Base-by-base conservation (phyloP, 108 stramenopile species). In the Ochromonas danica region DNA sequence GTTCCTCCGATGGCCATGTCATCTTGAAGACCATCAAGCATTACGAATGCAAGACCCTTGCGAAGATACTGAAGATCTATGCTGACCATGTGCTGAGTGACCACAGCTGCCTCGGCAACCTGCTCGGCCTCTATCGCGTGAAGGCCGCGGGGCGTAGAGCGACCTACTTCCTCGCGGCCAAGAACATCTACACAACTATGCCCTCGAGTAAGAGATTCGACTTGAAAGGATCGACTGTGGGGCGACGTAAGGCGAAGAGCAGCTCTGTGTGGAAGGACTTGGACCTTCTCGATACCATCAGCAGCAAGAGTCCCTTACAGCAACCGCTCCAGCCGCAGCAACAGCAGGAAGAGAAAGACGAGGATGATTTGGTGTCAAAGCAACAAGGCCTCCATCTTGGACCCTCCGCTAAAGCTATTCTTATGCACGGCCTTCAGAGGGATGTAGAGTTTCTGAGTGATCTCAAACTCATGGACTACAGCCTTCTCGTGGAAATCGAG, bases 181-280 rank as follows among this genome's bases (percentile, higher is more conserved):
- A 67, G 25, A 67, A 67, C 31, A 33, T 67, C 31, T 67, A 67
- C 31, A 51, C 45, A 51, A 6, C 3, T 35, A 14, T 35, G 6
- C 63, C 63, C 31, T 10, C 10, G 10, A 17, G 17, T 57, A 67
- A 6, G 10, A 67, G 35, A 67, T 67, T 14, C 31, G 63, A 67
- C 25, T 67, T 67, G 63, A 67, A 67, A 67, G 63, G 63, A 31
- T 67, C 63, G 3, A 67, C 63, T 28, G 25, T 67, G 6, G 63
- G 63, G 10, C 63, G 63, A 31, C 31, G 31, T 28, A 67, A 67
- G 35, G 6, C 33, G 10, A 6, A 6, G 27, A 33, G 30, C 31
- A 67, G 63, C 31, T 36, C 35, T 67, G 63, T 67, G 3, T 31
- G 3, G 63, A 67, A 67, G 25, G 63, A 67, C 25, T 36, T 67